These are phyloP conservation scores for Bifiguratus adelaidae DNA, from an alignment of 192 early-diverging fungal species.

Conservation along the genomic window DNA sequence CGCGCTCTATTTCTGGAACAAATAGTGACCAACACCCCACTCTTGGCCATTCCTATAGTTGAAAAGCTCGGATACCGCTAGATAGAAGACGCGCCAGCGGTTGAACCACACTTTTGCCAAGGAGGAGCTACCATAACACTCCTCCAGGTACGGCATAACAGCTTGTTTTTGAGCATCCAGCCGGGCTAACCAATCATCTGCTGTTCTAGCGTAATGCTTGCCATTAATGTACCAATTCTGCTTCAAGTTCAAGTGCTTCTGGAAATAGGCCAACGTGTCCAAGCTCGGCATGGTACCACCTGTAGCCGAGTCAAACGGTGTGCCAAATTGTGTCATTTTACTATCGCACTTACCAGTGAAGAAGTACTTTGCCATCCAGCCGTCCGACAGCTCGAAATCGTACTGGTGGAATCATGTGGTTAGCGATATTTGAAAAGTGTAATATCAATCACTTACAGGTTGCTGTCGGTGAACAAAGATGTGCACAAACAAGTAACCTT, in stretches of 20 bases:
- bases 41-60: constrained; percentile 41
- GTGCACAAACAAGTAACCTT: constrained; percentile 53
- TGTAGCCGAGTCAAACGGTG: constrained; percentile 6
- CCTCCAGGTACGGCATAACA: constrained; percentile 24
- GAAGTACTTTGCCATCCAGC: constrained; percentile 51
- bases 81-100: constrained; percentile 52
- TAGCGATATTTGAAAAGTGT: background rate
- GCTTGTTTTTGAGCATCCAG: constrained; percentile 33
- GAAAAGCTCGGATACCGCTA: constrained; percentile 43
- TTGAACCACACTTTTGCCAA: constrained; percentile 42
- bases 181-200: constrained; percentile 38
- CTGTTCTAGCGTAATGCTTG: constrained; percentile 41
- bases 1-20: constrained; percentile 56
- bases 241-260: constrained; percentile 35
- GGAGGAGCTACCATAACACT: constrained; percentile 31
- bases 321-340: background rate
- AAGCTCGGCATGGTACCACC: constrained; percentile 21
- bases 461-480: constrained; percentile 39
- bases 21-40: constrained; percentile 51
- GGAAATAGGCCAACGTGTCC: constrained; percentile 53
- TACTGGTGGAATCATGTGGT: constrained; percentile 12
- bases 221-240: constrained; percentile 53
- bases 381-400: constrained; percentile 41
- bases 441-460: constrained; percentile 8
- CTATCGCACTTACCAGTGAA: constrained; percentile 50